Percentiles rank a stretch among this genome's conserved stretches.
Conservation (phyloP, 2,329 filamentous ascomycete genomes). For the Verticillium dahliae region DNA sequence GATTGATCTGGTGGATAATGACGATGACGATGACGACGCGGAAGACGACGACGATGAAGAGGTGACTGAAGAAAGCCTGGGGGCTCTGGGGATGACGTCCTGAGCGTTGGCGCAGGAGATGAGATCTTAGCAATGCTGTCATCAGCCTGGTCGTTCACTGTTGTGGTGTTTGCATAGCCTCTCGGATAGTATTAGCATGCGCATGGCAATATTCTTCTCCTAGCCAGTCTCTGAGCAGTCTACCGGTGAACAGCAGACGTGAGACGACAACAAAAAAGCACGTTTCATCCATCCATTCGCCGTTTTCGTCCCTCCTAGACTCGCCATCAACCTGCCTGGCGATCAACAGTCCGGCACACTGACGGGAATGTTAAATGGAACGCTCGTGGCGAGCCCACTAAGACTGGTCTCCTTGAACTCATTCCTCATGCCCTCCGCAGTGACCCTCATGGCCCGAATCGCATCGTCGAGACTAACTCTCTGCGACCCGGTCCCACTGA, state of each 20-base stretch:
- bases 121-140: too few relatives aligned
- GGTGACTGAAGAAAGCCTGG: conserved; percentile 4
- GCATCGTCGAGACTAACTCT: conserved; percentile 44
- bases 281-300: too few relatives aligned
- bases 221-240: too few relatives aligned
- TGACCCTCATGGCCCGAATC: conserved; percentile 42
- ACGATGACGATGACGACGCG: conserved; percentile 7
- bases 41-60: conserved; percentile 9
- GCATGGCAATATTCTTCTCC: too few relatives aligned
- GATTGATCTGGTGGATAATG: conserved; percentile 13
- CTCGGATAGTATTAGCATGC: too few relatives aligned
- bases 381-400: conserved; percentile 42
- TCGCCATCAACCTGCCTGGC: too few relatives aligned
- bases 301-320: too few relatives aligned
- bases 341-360: conserved; percentile 43
- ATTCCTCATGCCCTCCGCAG: conserved; percentile 43
- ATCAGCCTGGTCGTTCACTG: too few relatives aligned
- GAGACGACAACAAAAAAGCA: too few relatives aligned
- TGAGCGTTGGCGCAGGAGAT: not conserved
- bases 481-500: conserved; percentile 38
- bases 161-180: too few relatives aligned
- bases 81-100: not conserved
- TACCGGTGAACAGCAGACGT: too few relatives aligned
- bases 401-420: conserved; percentile 48
- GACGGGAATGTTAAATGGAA: conserved; percentile 42